Evolutionary conservation across 2,329 filamentous ascomycete genomes (phyloP), one percentile per base, ranked within the genome.

Genomic region (Paraphoma chrysanthemicola): DNA sequence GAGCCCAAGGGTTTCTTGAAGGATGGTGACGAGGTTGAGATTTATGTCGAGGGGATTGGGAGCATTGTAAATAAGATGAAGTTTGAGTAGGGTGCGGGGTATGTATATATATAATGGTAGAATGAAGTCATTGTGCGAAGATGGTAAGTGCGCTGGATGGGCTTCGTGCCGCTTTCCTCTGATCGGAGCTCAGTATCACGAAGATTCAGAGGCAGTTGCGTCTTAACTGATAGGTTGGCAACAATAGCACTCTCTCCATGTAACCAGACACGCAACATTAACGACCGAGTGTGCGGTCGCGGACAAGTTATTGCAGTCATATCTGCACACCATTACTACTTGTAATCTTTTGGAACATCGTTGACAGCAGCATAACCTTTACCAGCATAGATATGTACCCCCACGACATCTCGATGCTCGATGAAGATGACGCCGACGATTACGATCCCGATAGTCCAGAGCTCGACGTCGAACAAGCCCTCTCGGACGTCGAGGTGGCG

Each of bases 1-100:
- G 64, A 74, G 31, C 74, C 74, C 0, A 79, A 79, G 59, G 69
- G 67, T 0, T 77, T 75, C 38, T 45, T 77, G 48, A 66, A 62
- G 51, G 70, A 76, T 63, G 74, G 74, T 0, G 74, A 75, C 64
- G 68, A 64, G 31, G 73, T 77, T 1, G 72, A 75, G 62, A 66
- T 77, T 14, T 59, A 68, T 44, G 71, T 74, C 0, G 67, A 75
- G 51, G 73, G 73, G 1, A 72, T 77, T 56, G 74, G 73, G 7
- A 73, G 70, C 53, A 65, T 75, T 49, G 54, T 71, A 12, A 77
- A 77, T 39, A 72, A 53, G 60, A 67, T 76, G 58, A 58, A 57
- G 51, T 76, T 76, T 56, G 71, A 76, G 54, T 70, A 68, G 54
- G 16, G 28, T 43, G 30, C 11, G 16, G 28, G 39, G 11, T 14